Conservation (phyloP, 805 yeast species). For the Ogataea kodamae region DNA sequence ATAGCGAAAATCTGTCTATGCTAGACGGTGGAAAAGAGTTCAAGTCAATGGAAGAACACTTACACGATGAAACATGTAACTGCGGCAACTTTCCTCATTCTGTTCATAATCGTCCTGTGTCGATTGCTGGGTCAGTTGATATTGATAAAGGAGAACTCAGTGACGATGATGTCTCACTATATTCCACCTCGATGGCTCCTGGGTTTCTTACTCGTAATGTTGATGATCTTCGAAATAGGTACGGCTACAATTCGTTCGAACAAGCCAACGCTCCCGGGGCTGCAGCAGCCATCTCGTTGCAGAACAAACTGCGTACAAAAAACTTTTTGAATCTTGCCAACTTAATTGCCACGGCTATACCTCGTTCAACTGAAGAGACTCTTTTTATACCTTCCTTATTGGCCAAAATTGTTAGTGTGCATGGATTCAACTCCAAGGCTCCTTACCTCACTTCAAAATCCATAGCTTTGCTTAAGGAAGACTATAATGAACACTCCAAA, state of each 20-base stretch:
- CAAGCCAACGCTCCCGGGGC: conserved; percentile 74
- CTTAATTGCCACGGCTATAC: conserved; percentile 67
- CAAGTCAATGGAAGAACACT: conserved; percentile 32
- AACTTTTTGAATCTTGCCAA: conserved; percentile 47
- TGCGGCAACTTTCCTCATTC: conserved; percentile 53
- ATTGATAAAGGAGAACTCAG: conserved; percentile 44
- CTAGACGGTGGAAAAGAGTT: conserved; percentile 25
- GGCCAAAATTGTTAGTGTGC: conserved; percentile 64
- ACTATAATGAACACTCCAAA: conserved; percentile 31
- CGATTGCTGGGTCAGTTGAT: conserved; percentile 60
- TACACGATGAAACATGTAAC: conserved; percentile 53
- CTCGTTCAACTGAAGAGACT: conserved; percentile 76
- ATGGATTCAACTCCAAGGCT: conserved; percentile 69
- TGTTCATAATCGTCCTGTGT: conserved; percentile 60
- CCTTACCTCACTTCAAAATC: conserved; percentile 70
- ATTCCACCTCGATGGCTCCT: conserved; percentile 24
- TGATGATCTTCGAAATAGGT: conserved; percentile 25
- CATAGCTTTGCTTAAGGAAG: conserved; percentile 63
- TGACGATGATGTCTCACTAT: conserved; percentile 41
- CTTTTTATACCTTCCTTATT: conserved; percentile 68
- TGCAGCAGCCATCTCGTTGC: conserved; percentile 60
- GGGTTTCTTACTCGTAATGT: conserved; percentile 19
- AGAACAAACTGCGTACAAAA: conserved; percentile 41
- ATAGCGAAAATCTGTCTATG: conserved; percentile 30
- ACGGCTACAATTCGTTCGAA: conserved; percentile 44